Base-by-base conservation (phyloP, 768 basidiomycete genomes). In the Suillus luteus region DNA sequence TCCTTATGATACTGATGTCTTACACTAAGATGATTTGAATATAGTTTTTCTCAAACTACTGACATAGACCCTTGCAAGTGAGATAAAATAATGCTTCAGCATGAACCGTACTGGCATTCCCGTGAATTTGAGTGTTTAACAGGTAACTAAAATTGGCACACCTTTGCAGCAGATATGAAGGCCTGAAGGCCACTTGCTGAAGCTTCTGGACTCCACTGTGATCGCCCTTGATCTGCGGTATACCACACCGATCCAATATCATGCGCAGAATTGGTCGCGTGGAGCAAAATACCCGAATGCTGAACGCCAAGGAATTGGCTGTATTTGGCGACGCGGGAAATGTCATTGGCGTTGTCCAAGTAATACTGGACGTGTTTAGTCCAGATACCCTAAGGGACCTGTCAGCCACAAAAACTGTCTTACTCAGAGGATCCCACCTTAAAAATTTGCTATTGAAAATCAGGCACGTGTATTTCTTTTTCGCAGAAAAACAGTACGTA, bases 331-430 rank as follows among this genome's bases (percentile, higher is more conserved):
- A 70, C 76, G 17, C 83, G 79, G 33, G 76, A 68, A 22, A 78
- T 17, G 63, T 82, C 78, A 48, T 80, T 77, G 38, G 80, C 84
- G 55, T 57, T 65, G 64, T 84, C 83, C 35, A 86, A 75, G 68
- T 85, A 84, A 65, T 77, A 84, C 55, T 80, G 78, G 6, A 85
- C 64, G 59, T 83, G 81, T 65, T 85, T 85, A 17, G 77, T 84
- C 82, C 83, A 84, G 19, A 85, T 64, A 15, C 84, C 83, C 71
- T 71, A 41, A 12, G 60, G 41, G 19, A 60, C 24, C 22, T 61
- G 51, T 64, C 46, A 49, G 49, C 27, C 15, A 27, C n/a, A 38
- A 35, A 8, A 38, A 41, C 14, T 35, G n/a, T 38, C 43, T 58
- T 22, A 51, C 48, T 3, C 2, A 7, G 55, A 46, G 59, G 31